Evolutionary conservation across 2,329 filamentous ascomycete genomes (phyloP), one percentile per base, ranked within the genome.

Genomic region (Aspergillus eucalypticola): DNA sequence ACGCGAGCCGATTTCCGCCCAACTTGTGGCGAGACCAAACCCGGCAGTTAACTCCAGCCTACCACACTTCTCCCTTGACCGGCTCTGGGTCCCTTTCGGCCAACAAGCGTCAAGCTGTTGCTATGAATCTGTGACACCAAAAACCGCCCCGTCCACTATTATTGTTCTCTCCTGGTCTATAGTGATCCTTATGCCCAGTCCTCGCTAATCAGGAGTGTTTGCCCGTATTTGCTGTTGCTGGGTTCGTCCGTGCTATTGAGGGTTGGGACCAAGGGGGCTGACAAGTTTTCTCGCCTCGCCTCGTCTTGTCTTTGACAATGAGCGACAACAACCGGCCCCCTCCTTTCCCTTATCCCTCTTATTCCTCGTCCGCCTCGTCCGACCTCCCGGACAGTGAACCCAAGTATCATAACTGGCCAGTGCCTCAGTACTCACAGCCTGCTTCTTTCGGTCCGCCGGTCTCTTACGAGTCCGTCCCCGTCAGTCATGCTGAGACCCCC

Each of bases 21-120:
- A 57, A 58, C 25, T 13, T 58, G 50, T 54, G 55, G 55, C 25
- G 35, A 55, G 53, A 29, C 52, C 38, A 41, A 38, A 27, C 51
- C 49, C 63, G 63, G 63, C 61, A 60, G n/a, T 64, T 32, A 55
- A 13, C 62, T 64, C 63, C 63, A 64, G 61, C 63, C 63, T 65
- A 65, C 63, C 63, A 65, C 63, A 42, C 25, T 23, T 41, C 44
- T 38, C 27, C 49, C 44, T 54, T 38, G 5, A 35, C 23, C 39
- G 25, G 25, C 17, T 35, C 42, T 60, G 49, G 58, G 38, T 53
- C 49, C 52, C 50, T 60, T 11, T 8, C 53, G 53, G 42, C 53
- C 53, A 55, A 55, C 53, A 46, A 55, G 53, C 41, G 53, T 35
- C 8, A 25, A 55, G 52, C 15, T n/a, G 23, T 44, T 21, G 21